Evolutionary conservation across 2,329 filamentous ascomycete species (phyloP).

Genomic region (Fusarium proliferatum): DNA sequence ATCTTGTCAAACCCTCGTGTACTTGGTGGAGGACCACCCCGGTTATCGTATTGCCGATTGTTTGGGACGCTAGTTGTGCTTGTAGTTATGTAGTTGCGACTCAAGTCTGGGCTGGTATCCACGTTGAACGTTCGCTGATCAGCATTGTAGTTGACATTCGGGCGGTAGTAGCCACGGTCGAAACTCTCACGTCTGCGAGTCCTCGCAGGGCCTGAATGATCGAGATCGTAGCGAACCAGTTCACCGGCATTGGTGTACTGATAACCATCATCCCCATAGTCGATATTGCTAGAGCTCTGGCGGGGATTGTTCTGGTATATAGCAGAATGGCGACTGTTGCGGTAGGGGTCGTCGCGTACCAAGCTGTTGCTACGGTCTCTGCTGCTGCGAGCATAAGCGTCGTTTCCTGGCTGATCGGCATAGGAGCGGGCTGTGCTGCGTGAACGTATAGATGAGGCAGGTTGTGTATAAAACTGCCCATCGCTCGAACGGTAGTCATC

Average conservation of each 20-base stretch:
- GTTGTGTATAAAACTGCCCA: constrained; percentile 63
- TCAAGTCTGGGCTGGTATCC: constrained; percentile 57
- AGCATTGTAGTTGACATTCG: constrained; percentile 63
- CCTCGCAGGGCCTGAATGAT: constrained; percentile 58
- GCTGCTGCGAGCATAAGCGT: constrained; percentile 62
- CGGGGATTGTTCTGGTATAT: constrained; percentile 58
- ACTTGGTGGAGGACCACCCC: constrained; percentile 71
- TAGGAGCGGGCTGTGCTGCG: constrained; percentile 61
- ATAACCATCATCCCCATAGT: constrained; percentile 69
- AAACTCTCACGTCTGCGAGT: constrained; percentile 64
- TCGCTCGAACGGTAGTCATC: constrained; percentile 66
- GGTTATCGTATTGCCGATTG: constrained; percentile 52
- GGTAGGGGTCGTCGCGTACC: constrained; percentile 58
- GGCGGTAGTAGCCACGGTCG: constrained; percentile 66
- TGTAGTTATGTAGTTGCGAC: constrained; percentile 55
- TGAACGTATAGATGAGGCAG: constrained; percentile 67
- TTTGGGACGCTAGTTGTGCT: constrained; percentile 33
- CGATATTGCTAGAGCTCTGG: constrained; percentile 57
- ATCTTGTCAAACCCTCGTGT: constrained; percentile 79
- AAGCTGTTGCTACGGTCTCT: constrained; percentile 62
- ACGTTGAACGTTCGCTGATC: constrained; percentile 60
- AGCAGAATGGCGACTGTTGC: constrained; percentile 58
- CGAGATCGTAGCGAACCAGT: constrained; percentile 70
- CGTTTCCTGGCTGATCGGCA: constrained; percentile 61
- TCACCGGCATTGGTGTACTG: constrained; percentile 74